Evolutionary conservation across 1,284 basidiomycete genomes (phyloP).

Genomic region (Ustilago tritici): DNA sequence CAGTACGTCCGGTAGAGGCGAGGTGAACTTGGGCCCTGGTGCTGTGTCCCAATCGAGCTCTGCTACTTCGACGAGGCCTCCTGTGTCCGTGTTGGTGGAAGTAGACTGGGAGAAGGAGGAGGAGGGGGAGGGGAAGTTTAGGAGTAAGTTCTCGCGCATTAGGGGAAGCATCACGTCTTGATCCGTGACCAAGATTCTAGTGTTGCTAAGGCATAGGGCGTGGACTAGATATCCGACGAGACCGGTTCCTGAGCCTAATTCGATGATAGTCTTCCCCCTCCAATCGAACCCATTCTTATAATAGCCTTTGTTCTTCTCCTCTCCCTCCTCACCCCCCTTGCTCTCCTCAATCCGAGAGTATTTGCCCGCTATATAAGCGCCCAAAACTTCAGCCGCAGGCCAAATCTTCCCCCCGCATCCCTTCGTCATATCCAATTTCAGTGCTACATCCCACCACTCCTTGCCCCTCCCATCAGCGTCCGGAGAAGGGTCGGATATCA

Average conservation of each 20-base stretch:
- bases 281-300: slow-evolving; percentile 38
- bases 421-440: slow-evolving; percentile 80
- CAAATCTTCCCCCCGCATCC: slow-evolving; percentile 92
- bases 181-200: slow-evolving; percentile 81
- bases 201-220: slow-evolving; percentile 74
- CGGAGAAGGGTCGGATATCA: neutral
- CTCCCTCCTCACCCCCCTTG: neutral
- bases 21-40: slow-evolving; percentile 61
- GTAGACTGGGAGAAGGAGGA: neutral
- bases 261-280: slow-evolving; percentile 74
- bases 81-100: neutral
- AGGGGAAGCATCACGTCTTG: slow-evolving; percentile 74
- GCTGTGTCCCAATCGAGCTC: slow-evolving; percentile 57
- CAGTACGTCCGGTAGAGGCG: slow-evolving; percentile 74
- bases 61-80: slow-evolving; percentile 4
- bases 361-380: slow-evolving; percentile 52
- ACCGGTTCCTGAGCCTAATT: slow-evolving; percentile 87
- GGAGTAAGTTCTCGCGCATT: slow-evolving; percentile 57
- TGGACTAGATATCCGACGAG: slow-evolving; percentile 87
- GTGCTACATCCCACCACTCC: slow-evolving; percentile 66
- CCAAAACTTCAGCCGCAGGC: slow-evolving; percentile 86
- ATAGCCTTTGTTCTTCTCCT: slow-evolving; percentile 8
- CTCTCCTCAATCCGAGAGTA: slow-evolving; percentile 18
- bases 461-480: neutral
- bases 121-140: slow-evolving; percentile 44